Evolutionary conservation across 306 rosid species (phyloP).

Genomic region (Malus fusca): DNA sequence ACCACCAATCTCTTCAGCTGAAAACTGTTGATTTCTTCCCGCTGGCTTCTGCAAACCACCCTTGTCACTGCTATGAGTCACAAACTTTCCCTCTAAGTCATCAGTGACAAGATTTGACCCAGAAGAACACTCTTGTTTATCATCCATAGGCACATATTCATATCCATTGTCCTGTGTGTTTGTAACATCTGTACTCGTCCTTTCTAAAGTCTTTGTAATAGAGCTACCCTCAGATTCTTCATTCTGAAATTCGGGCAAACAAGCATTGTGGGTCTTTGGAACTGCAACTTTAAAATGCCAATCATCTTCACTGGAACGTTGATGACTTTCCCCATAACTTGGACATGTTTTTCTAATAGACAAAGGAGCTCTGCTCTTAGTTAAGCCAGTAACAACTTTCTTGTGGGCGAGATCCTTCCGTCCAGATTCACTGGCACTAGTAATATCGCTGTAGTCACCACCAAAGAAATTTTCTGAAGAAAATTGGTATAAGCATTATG

Average conservation of each 20-base stretch:
- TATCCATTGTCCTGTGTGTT: conserved; percentile 49
- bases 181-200: conserved; percentile 52
- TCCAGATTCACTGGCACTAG: conserved; percentile 51
- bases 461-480: conserved; percentile 55
- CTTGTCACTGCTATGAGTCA: conserved; percentile 37
- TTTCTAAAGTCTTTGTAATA: conserved; percentile 59
- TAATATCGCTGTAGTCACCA: conserved; percentile 54
- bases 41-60: conserved; percentile 27
- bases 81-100: conserved; percentile 43
- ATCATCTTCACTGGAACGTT: conserved; percentile 47
- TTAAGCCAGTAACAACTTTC: conserved; percentile 32
- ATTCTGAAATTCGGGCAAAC: conserved; percentile 34
- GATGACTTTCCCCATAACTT: conserved; percentile 35
- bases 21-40: conserved; percentile 36
- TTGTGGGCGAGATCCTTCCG: conserved; percentile 35
- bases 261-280: conserved; percentile 34
- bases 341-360: conserved; percentile 45
- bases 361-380: conserved; percentile 43
- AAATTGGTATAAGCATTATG: background rate
- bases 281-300: conserved; percentile 73
- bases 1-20: conserved; percentile 27
- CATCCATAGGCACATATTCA: conserved; percentile 69
- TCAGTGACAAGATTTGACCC: conserved; percentile 45
- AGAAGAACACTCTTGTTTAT: conserved; percentile 74
- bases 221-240: conserved; percentile 81